phyloP scores from a whole-genome alignment of 306 rosid genomes.

The Vigna angularis region DNA sequence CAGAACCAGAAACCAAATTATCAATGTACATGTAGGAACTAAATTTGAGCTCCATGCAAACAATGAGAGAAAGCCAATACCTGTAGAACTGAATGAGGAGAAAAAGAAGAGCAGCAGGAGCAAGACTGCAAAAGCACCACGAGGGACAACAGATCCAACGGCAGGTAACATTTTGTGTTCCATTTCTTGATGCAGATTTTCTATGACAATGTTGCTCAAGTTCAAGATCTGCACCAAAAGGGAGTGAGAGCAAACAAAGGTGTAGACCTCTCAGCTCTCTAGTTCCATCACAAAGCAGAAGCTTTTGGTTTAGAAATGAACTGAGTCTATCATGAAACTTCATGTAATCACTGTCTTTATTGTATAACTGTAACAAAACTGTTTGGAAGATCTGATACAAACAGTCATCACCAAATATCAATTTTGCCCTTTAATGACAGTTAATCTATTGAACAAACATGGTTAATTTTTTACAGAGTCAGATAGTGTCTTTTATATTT shows the following conservation, averaged over 20 bases:
- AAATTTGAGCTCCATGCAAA: conserved; percentile 6
- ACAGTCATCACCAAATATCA: conserved; percentile 27
- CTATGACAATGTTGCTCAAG: conserved; percentile 25
- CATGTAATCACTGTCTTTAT: conserved; percentile 11
- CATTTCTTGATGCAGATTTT: conserved; percentile 60
- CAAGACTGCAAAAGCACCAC: conserved; percentile 50
- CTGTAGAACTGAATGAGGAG: conserved; percentile 78
- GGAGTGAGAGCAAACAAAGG: conserved; percentile 19
- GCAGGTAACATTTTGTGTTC: conserved; percentile 46
- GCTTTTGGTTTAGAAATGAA: conserved; percentile 21
- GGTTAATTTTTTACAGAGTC: background rate
- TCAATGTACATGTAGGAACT: conserved; percentile 13
- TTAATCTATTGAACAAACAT: background rate
- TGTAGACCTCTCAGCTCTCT: conserved; percentile 23
- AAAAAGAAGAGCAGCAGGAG: conserved; percentile 59
- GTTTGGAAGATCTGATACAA: conserved; percentile 14
- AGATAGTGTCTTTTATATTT: background rate
- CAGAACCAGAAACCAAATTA: conserved; percentile 35
- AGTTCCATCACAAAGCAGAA: conserved; percentile 34
- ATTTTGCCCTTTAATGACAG: conserved; percentile 28
- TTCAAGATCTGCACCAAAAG: conserved; percentile 57
- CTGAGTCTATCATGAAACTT: background rate
- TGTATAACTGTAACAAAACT: background rate
- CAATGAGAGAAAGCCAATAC: conserved; percentile 42
- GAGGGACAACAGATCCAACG: conserved; percentile 61